These are phyloP conservation scores for Candida incommunis DNA, from an alignment of 805 yeast species.

Conservation along the genomic window DNA sequence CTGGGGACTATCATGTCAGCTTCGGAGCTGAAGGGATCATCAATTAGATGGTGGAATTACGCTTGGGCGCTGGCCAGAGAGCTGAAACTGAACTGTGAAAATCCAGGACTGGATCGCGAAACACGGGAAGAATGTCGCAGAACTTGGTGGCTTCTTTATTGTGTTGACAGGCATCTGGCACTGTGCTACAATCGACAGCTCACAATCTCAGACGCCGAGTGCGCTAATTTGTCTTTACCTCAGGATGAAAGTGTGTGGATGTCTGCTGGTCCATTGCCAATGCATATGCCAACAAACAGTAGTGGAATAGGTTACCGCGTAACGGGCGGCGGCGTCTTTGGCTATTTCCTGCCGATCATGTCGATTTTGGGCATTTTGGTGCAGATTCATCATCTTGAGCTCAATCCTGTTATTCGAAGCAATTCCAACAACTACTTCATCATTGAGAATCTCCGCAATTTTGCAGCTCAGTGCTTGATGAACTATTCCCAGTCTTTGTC, in stretches of 20 bases:
- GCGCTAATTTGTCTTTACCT: slow-evolving; percentile 20
- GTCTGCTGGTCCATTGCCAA: slow-evolving; percentile 4
- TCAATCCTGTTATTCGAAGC: slow-evolving; percentile 13
- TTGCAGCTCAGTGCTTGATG: slow-evolving; percentile 6
- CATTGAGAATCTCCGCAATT: slow-evolving; percentile 2
- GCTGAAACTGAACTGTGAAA: slow-evolving; percentile 17
- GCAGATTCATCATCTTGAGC: slow-evolving; percentile 12
- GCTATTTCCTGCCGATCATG: slow-evolving; percentile 25
- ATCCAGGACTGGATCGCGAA: slow-evolving; percentile 14
- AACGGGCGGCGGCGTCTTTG: slow-evolving; percentile 24
- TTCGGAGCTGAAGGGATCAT: slow-evolving; percentile 20
- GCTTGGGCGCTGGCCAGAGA: slow-evolving; percentile 20
- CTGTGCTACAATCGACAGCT: slow-evolving; percentile 24
- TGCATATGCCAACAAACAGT: slow-evolving; percentile 1
- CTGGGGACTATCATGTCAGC: slow-evolving; percentile 20
- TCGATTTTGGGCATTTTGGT: slow-evolving; percentile 21
- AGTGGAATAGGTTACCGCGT: slow-evolving; percentile 16
- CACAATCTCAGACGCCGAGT: slow-evolving; percentile 22
- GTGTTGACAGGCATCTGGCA: slow-evolving; percentile 26
- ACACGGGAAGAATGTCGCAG: slow-evolving; percentile 26
- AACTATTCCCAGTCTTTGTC: slow-evolving; percentile 9
- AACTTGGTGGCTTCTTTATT: slow-evolving; percentile 28
- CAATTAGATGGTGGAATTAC: slow-evolving; percentile 20
- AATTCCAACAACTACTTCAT: slow-evolving; percentile 11
- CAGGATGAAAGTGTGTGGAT: slow-evolving; percentile 23